Conservation (phyloP, 805 yeast species). For the Myxozyma neotropica region DNA sequence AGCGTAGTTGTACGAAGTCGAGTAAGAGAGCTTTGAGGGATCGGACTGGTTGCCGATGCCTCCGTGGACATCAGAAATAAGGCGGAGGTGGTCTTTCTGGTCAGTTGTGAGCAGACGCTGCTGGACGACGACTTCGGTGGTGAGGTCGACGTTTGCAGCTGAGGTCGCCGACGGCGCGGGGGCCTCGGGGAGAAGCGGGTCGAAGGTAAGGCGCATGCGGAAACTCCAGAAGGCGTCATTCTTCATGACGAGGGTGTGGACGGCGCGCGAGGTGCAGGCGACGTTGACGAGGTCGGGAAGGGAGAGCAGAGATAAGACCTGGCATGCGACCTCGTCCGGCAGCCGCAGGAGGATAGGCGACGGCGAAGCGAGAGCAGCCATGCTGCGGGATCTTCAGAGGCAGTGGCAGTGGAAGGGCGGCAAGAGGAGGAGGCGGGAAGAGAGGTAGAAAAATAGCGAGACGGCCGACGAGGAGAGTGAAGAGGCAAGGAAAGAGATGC, state of each 20-base stretch:
- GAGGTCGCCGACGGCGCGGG: slow-evolving; percentile 6
- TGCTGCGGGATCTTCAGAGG: too few species aligned
- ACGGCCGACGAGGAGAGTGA: too few species aligned
- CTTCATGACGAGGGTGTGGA: slow-evolving; percentile 14
- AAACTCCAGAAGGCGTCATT: slow-evolving; percentile 26
- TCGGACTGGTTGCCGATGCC: slow-evolving; percentile 10
- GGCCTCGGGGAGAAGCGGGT: slow-evolving; percentile 11
- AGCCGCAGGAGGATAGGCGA: slow-evolving; percentile 16
- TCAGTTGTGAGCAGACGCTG: slow-evolving; percentile 17
- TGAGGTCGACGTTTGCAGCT: slow-evolving; percentile 10
- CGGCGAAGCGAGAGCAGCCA: slow-evolving; percentile 1
- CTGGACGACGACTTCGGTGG: slow-evolving; percentile 15
- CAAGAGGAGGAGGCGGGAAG: neutral
- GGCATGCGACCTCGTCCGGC: slow-evolving; percentile 26
- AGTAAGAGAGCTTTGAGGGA: slow-evolving; percentile 6
- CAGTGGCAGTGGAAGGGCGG: too few species aligned
- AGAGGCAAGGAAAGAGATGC: neutral
- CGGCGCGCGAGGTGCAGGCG: slow-evolving; percentile 18
- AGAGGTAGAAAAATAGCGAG: neutral
- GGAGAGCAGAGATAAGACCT: slow-evolving; percentile 14
- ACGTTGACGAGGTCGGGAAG: slow-evolving; percentile 23
- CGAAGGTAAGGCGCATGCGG: slow-evolving; percentile 17
- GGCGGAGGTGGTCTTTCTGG: slow-evolving; percentile 16
- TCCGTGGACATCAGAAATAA: slow-evolving; percentile 15
- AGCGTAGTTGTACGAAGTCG: slow-evolving; percentile 19